Evolutionary conservation across 306 rosid species (phyloP), one percentile per base, ranked within the genome.

Genomic region (Vigna nakashimae): DNA sequence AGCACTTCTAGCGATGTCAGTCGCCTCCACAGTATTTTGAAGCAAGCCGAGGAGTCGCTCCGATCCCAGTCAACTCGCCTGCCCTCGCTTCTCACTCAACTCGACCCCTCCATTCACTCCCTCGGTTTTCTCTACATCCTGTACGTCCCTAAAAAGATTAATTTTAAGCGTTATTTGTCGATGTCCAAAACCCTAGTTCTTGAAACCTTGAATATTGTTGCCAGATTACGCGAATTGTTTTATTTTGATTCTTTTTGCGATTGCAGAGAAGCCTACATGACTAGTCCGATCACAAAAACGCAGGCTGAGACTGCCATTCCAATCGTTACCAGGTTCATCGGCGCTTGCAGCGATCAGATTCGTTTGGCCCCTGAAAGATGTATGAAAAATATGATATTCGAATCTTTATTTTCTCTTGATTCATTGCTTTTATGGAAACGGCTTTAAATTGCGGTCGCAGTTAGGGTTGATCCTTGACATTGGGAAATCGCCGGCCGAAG

Each of bases 321-420:
- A 1, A 70, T 88, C 45, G 79, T 84, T 42, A 69, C 89, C 30
- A 85, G 85, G 50, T 95, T 92, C 63, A 82, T 95, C 30, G 62
- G 69, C 69, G 83, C 82, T 75, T 95, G 98, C 79, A 83, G 38
- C 16, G 99, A 95, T 84, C 97, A 95, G 55, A 87, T 95, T 85
- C 88, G 88, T 36, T 78, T 91, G 88, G 92, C 91, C 16, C 84
- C 93, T 38, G 97, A 92, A 40, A 92, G 89, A 85, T 95, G 98
- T 92, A 95, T 3, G 49, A 2, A 32, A 32, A 62, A 9, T 9
- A 12, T 7, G 43, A 32, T 10, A 32, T 62, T 62, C 5, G 22
- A 32, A 30, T 62, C 0, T 30, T 62, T 9, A 36, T 7, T 7
- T 34, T 34, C 16, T 22, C 68, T n/a, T 3, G n/a, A 62, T 32